Percentiles rank a stretch among this genome's conserved stretches.
Evolutionary conservation across 192 early-diverging fungal genomes (phyloP).

Genomic region (Coemansia sp.): DNA sequence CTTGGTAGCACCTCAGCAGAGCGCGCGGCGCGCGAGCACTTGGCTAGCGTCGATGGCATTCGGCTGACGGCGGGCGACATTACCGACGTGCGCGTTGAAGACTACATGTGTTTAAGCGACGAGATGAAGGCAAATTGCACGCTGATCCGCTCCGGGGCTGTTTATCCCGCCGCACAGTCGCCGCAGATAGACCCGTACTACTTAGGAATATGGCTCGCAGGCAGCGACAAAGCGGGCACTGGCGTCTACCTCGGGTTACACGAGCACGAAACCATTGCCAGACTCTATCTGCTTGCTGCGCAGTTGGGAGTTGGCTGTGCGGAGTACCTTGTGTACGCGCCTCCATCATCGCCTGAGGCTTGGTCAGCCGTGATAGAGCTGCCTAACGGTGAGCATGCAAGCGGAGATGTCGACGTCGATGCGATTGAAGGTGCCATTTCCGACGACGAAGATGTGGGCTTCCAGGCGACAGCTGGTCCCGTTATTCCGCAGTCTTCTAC

Average conservation of each 20-base stretch:
- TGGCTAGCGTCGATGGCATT: conserved; percentile 1
- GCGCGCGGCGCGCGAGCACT: conserved; percentile 7
- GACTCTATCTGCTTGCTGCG: conserved; percentile 7
- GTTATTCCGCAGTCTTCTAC: background rate
- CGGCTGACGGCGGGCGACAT: conserved; percentile 10
- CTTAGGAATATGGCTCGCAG: conserved; percentile 17
- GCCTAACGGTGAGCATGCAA: background rate
- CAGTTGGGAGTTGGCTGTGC: conserved; percentile 9
- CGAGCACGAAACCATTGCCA: background rate
- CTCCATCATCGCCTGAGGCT: conserved; percentile 5
- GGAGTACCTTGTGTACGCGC: conserved; percentile 9
- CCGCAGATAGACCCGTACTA: conserved; percentile 17
- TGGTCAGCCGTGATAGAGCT: background rate
- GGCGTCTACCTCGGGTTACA: conserved; percentile 10
- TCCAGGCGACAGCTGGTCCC: background rate
- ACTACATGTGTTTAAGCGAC: conserved; percentile 18
- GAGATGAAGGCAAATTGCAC: conserved; percentile 13
- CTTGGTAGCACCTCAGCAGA: conserved; percentile 2
- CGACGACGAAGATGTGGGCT: background rate
- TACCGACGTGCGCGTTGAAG: conserved; percentile 15
- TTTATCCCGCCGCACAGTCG: conserved; percentile 8
- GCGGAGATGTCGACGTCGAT: background rate
- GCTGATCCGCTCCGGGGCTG: conserved; percentile 13
- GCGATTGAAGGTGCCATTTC: background rate
- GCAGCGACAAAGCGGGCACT: conserved; percentile 2